A percentile compares a stretch with the other conserved stretches of the same genome.
Conservation (phyloP, 139 green algal species). For the Yamagishiella unicocca region DNA sequence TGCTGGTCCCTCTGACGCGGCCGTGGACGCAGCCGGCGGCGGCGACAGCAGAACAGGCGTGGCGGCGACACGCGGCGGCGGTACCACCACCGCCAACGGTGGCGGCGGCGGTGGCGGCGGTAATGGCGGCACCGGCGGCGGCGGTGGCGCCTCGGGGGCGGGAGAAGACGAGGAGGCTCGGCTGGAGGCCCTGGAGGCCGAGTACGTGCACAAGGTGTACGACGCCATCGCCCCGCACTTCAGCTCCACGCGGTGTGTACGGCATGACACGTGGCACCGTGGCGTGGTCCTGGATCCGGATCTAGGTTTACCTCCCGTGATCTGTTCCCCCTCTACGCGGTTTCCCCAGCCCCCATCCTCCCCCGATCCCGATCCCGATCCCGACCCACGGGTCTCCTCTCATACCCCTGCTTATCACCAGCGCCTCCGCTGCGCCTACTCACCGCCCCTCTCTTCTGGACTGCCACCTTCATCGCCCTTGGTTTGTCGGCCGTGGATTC, state of each 20-base stretch:
- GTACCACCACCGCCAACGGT: too few species aligned
- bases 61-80: background rate
- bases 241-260: constrained; percentile 85
- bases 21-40: background rate
- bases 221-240: constrained; percentile 98
- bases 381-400: too few species aligned
- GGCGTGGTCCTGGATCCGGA: too few species aligned
- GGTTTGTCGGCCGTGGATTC: too few species aligned
- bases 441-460: too few species aligned
- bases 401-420: too few species aligned
- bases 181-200: constrained; percentile 66
- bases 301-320: too few species aligned
- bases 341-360: background rate
- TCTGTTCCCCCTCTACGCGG: too few species aligned
- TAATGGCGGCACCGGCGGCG: background rate
- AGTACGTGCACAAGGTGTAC: constrained; percentile 93
- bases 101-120: background rate
- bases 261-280: background rate
- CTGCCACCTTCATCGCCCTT: too few species aligned
- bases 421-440: too few species aligned
- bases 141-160: background rate
- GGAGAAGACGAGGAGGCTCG: background rate
- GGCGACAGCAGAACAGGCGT: background rate
- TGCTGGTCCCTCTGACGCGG: too few species aligned
- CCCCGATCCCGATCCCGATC: too few species aligned